Evolutionary conservation across 768 basidiomycete genomes (phyloP).

Genomic region (Mrakia blollopis): DNA sequence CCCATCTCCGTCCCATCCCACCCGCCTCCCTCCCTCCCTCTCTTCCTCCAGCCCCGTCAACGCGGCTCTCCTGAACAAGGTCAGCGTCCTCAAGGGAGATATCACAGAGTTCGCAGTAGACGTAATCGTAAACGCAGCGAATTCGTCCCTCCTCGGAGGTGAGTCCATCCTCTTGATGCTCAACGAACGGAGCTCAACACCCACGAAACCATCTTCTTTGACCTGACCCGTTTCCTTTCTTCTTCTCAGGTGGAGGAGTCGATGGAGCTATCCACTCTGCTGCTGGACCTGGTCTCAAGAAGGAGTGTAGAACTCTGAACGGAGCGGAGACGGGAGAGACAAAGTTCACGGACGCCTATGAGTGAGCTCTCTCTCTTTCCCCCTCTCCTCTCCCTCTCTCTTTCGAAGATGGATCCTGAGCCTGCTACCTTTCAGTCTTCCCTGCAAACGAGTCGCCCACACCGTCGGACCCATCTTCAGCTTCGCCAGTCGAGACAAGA

Average conservation of each 20-base stretch:
- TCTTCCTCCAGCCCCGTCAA: neutral
- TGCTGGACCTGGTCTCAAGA: constrained; percentile 42
- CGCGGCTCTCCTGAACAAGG: neutral
- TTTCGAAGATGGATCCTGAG: neutral
- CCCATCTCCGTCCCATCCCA: neutral
- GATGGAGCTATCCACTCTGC: constrained; percentile 47
- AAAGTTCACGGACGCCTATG: constrained; percentile 44
- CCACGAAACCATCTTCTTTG: neutral
- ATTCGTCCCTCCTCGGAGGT: constrained; percentile 42
- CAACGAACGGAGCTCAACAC: neutral
- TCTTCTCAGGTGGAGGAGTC: constrained; percentile 43
- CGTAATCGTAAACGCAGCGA: constrained; percentile 46
- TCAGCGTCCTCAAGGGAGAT: constrained; percentile 18
- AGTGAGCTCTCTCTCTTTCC: constrained; percentile 8
- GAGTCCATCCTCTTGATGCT: neutral
- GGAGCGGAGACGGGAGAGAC: constrained; percentile 46
- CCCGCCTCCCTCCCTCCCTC: neutral
- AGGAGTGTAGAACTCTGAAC: constrained; percentile 43
- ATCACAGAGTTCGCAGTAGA: constrained; percentile 25
- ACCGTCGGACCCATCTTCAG: constrained; percentile 44
- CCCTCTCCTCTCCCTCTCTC: neutral
- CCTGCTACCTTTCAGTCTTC: constrained; percentile 34
- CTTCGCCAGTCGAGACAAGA: constrained; percentile 37
- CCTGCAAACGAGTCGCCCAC: constrained; percentile 42
- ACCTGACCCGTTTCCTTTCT: neutral